Base-by-base conservation (phyloP, 768 basidiomycete species). In the Hypsizygus marmoreus region DNA sequence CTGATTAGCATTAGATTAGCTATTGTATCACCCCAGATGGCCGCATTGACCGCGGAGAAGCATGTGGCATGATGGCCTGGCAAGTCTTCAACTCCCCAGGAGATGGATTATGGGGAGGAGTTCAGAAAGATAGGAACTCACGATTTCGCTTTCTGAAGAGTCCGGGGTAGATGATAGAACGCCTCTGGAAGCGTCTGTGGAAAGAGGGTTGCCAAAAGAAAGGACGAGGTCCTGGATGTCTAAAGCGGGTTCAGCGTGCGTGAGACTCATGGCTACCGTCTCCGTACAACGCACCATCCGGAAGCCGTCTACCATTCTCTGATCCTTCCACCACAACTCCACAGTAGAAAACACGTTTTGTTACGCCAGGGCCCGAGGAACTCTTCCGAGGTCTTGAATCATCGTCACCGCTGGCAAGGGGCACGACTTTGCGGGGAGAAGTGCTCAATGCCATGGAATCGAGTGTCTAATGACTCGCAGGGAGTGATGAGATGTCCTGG, bases 261-360 rank as follows among this genome's bases (percentile, higher is more conserved):
- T 50, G 28, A 33, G 46, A 25, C 24, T 51, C 46, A 45, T 45
- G 23, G 30, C 37, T 26, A 43, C 9, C 14, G 22, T 19, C 37
- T 35, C 11, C 19, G 50, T 22, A 35, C 63, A 65, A 59, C 62
- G 29, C 44, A 84, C 88, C 88, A 65, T 84, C 81, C 29, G 82
- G 76, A 39, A 89, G 75, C 47, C 81, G 75, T 55, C 73, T 78
- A 5, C 86, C 87, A 53, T 80, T 76, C 52, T 86, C 86, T 29
- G 86, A 82, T 40, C 82, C 84, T 68, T 97, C 92, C 23, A 95
- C 85, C 11, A 95, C 89, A 14, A 95, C 88, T 33, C 89, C 90
- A 60, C 88, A 91, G 61, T 88, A 88, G 65, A 95, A 95, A 19
- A 86, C 88, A 61, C 93, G 86, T 63, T 78, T 85, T 5, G 87